These are phyloP conservation scores for Leccinum subspadiceum DNA, from an alignment of 1,284 basidiomycete genomes.

Conservation along the genomic window DNA sequence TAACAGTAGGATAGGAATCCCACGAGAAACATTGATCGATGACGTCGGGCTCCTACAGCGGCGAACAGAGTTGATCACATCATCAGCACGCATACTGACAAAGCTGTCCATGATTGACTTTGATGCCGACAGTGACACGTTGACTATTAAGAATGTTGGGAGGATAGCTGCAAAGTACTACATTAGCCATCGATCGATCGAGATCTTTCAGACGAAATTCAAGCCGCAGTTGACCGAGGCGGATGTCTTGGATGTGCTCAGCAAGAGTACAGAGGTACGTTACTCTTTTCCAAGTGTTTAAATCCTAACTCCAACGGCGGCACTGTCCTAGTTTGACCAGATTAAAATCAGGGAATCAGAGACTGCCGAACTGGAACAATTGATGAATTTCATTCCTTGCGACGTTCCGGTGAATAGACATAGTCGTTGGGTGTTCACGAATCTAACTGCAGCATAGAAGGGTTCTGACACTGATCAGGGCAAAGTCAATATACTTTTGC, in stretches of 20 bases:
- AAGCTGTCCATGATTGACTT: constrained; percentile 83
- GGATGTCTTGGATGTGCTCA: constrained; percentile 85
- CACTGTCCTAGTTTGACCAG: constrained; percentile 79
- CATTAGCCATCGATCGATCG: constrained; percentile 84
- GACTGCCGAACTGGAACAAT: constrained; percentile 74
- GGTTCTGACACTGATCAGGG: constrained; percentile 70
- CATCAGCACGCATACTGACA: constrained; percentile 67
- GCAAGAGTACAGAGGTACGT: constrained; percentile 85
- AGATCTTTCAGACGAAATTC: constrained; percentile 78
- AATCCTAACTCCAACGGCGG: not conserved
- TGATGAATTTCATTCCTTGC: constrained; percentile 76
- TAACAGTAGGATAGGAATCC: constrained; percentile 59
- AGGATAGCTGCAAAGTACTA: constrained; percentile 97
- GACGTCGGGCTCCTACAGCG: constrained; percentile 80
- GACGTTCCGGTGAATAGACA: constrained; percentile 62
- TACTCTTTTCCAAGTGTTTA: not conserved
- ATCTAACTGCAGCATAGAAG: constrained; percentile 44
- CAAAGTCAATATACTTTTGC: constrained; percentile 96
- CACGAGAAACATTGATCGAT: constrained; percentile 67
- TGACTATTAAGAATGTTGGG: constrained; percentile 85
- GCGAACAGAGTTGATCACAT: constrained; percentile 70
- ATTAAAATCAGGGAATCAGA: constrained; percentile 93
- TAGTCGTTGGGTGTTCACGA: not conserved
- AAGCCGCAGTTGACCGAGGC: constrained; percentile 90
- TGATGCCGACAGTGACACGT: constrained; percentile 61